phyloP scores from a whole-genome alignment of 306 rosid species.

The Canavalia ensiformis region DNA sequence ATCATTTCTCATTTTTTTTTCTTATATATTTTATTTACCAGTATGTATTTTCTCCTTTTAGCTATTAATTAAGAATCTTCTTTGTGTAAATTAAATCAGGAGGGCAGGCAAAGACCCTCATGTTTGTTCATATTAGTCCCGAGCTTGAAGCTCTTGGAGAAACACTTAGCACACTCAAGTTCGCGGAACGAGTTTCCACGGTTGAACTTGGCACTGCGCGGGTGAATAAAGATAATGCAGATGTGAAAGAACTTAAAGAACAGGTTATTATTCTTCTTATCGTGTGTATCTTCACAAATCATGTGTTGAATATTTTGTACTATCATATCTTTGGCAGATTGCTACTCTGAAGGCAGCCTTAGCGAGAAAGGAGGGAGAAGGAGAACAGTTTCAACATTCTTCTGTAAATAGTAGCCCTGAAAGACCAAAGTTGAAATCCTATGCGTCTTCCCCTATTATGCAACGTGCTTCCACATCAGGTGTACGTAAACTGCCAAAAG shows the following conservation, averaged over 20 bases:
- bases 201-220: conserved; percentile 90
- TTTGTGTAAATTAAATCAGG: conserved; percentile 50
- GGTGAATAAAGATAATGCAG: conserved; percentile 72
- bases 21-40: not conserved
- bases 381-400: conserved; percentile 55
- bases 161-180: conserved; percentile 91
- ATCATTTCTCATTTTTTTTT: conserved; percentile 31
- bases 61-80: not conserved
- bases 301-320: not conserved
- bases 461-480: conserved; percentile 56
- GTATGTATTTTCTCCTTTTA: not conserved
- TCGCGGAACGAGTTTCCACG: conserved; percentile 90
- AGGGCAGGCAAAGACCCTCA: conserved; percentile 93
- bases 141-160: conserved; percentile 88
- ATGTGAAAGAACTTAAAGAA: conserved; percentile 89
- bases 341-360: conserved; percentile 83
- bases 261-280: conserved; percentile 60
- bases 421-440: conserved; percentile 57
- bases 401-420: conserved; percentile 60
- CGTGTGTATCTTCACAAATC: not conserved
- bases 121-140: conserved; percentile 96
- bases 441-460: conserved; percentile 67
- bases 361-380: conserved; percentile 75
- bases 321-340: conserved; percentile 57
- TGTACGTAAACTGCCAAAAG: conserved; percentile 58